Base-by-base conservation (phyloP, 495 filamentous ascomycete species). In the Beverwykella pulmonaria region DNA sequence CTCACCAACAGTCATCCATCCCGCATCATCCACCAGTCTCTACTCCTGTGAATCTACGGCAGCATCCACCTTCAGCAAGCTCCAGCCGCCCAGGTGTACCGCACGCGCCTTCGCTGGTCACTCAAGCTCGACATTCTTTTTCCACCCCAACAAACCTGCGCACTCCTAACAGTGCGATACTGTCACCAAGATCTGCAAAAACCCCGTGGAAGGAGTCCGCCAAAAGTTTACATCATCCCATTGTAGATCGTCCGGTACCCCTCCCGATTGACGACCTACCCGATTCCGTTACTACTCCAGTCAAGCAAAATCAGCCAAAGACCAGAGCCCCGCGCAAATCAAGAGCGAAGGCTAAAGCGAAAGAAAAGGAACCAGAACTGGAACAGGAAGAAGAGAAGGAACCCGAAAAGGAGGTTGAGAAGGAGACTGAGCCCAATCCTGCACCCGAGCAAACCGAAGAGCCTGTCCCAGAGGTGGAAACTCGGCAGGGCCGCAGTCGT, bases 1-100 rank as follows among this genome's bases (percentile, higher is more conserved):
- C 58, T 39, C 70, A 69, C 27, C 67, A 67, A 44, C 49, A 50
- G 19, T 52, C 44, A n/a, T 41, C 64, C 22, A n/a, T 36, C 1
- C 57, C 63, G n/a, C 63, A 67, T 49, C 69, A 70, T 61, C 36
- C 54, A 9, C 57, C 65, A 32, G 63, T 64, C 4, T 59, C 70
- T 14, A 69, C 71, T 19, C 71, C 63, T 17, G 32, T 46, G 9
- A 36, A 30, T 25, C n/a, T 5, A 14, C 59, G 34, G 48, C 36
- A 53, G 36, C 10, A 26, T 47, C n/a, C 54, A n/a, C 50, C 34
- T 15, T 5, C 54, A 17, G 23, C 60, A 41, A 41, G 47, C 36
- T 27, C 47, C 7, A 52, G 27, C 20, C 44, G 44, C 14, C 32
- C 44, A 29, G 57, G 20, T 17, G 32, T 56, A 53, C 68, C 63